Evolutionary conservation across 1,284 basidiomycete species (phyloP).

Genomic region (Trametes versicolor): DNA sequence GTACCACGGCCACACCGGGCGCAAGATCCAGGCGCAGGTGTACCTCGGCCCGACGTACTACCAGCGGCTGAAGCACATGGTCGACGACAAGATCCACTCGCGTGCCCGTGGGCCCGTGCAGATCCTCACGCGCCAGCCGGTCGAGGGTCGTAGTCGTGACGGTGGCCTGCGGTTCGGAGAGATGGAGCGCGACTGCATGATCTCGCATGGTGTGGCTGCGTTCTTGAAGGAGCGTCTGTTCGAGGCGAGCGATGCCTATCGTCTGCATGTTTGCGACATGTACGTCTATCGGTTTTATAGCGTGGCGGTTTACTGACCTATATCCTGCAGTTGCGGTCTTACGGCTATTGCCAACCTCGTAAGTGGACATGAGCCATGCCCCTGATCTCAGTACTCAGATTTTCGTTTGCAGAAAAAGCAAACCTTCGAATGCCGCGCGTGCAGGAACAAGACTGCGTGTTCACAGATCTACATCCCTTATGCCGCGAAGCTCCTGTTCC

Average conservation of each 20-base stretch:
- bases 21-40: constrained; percentile 96
- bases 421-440: constrained; percentile 90
- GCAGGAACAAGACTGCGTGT: constrained; percentile 95
- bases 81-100: constrained; percentile 99
- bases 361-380: constrained; percentile 47
- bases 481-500: constrained; percentile 92
- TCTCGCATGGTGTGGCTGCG: constrained; percentile 97
- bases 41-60: constrained; percentile 99
- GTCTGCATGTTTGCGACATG: constrained; percentile 97
- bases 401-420: constrained; percentile 75
- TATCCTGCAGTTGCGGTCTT: constrained; percentile 79
- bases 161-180: constrained; percentile 99
- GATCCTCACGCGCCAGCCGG: constrained; percentile 97
- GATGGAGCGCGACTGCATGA: constrained; percentile 99
- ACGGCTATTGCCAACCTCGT: constrained; percentile 95
- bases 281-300: constrained; percentile 50
- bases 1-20: constrained; percentile 98
- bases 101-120: constrained; percentile 97
- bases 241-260: constrained; percentile 95
- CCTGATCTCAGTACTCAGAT: constrained; percentile 12
- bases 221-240: constrained; percentile 97
- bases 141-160: constrained; percentile 99
- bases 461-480: constrained; percentile 94
- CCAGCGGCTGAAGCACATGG: constrained; percentile 99
- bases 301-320: constrained; percentile 22